Conservation (phyloP, 169 alveolate genomes). For the Plasmodium malariae region DNA sequence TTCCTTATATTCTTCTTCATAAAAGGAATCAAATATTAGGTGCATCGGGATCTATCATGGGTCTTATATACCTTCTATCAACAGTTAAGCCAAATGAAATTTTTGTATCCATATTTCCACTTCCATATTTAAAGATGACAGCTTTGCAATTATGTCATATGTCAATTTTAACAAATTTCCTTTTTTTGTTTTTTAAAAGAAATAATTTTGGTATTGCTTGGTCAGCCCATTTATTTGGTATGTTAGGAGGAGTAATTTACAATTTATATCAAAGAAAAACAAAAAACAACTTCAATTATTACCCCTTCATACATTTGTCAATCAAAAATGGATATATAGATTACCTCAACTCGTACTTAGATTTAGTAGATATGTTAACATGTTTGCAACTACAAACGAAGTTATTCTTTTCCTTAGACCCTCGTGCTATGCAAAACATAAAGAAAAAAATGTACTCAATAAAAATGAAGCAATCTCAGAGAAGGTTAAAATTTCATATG, state of each 20-base stretch:
- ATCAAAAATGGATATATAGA: slow-evolving; percentile 70
- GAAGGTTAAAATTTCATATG: slow-evolving; percentile 16
- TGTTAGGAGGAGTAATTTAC: slow-evolving; percentile 83
- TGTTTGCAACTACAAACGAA: slow-evolving; percentile 32
- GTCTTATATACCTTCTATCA: slow-evolving; percentile 81
- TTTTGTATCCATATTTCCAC: slow-evolving; percentile 83
- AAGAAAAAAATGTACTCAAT: slow-evolving; percentile 38
- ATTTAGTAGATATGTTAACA: slow-evolving; percentile 39
- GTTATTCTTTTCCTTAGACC: slow-evolving; percentile 60
- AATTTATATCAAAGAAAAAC: slow-evolving; percentile 79
- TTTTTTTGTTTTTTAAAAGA: slow-evolving; percentile 78
- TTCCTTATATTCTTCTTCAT: slow-evolving; percentile 49
- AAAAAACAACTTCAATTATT: slow-evolving; percentile 45
- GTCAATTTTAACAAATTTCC: slow-evolving; percentile 80
- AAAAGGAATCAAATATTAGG: slow-evolving; percentile 82
- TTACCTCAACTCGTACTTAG: slow-evolving; percentile 57
- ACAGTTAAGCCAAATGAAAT: slow-evolving; percentile 84
- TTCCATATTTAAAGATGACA: slow-evolving; percentile 83
- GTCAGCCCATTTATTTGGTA: slow-evolving; percentile 88
- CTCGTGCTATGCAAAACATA: slow-evolving; percentile 6
- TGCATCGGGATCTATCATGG: slow-evolving; percentile 88
- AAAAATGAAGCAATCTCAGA: slow-evolving; percentile 25
- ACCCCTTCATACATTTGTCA: slow-evolving; percentile 69
- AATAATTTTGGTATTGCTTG: slow-evolving; percentile 81
- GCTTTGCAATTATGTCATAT: slow-evolving; percentile 84